phyloP scores from a whole-genome alignment of 805 yeast species.

The Lipomyces chichibuensis region DNA sequence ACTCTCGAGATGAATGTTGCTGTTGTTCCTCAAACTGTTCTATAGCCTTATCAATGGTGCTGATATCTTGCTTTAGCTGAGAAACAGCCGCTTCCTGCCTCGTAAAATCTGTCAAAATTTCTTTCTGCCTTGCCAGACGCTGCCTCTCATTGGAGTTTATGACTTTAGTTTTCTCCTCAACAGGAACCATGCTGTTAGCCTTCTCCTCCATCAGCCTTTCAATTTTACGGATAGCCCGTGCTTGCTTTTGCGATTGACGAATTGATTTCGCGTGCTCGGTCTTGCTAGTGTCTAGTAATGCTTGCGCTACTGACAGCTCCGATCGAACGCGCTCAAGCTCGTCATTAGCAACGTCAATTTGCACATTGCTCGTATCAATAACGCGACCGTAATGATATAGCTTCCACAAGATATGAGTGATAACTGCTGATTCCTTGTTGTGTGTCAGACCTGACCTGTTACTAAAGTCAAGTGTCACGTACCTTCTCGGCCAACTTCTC shows the following conservation, averaged over 20 bases:
- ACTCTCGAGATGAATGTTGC: slow-evolving; percentile 42
- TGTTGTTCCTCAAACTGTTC: slow-evolving; percentile 47
- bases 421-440: slow-evolving; percentile 42
- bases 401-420: slow-evolving; percentile 61
- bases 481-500: slow-evolving; percentile 55
- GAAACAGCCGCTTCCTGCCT: slow-evolving; percentile 54
- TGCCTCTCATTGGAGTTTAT: slow-evolving; percentile 50
- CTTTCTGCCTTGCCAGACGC: slow-evolving; percentile 51
- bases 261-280: slow-evolving; percentile 34
- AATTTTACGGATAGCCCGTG: slow-evolving; percentile 46
- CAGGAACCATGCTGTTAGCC: slow-evolving; percentile 60
- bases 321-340: slow-evolving; percentile 14
- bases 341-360: slow-evolving; percentile 32
- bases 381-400: slow-evolving; percentile 60
- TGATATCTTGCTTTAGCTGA: slow-evolving; percentile 53
- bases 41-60: slow-evolving; percentile 50
- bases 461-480: slow-evolving; percentile 39
- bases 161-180: slow-evolving; percentile 59
- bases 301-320: slow-evolving; percentile 20
- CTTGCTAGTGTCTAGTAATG: slow-evolving; percentile 19
- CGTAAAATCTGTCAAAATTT: slow-evolving; percentile 55
- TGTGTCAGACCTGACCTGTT: background rate
- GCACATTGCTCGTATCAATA: slow-evolving; percentile 39
- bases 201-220: slow-evolving; percentile 49
- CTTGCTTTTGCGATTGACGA: slow-evolving; percentile 40